Conservation (phyloP, 345 rosid species). For the Cardamine resedifolia region DNA sequence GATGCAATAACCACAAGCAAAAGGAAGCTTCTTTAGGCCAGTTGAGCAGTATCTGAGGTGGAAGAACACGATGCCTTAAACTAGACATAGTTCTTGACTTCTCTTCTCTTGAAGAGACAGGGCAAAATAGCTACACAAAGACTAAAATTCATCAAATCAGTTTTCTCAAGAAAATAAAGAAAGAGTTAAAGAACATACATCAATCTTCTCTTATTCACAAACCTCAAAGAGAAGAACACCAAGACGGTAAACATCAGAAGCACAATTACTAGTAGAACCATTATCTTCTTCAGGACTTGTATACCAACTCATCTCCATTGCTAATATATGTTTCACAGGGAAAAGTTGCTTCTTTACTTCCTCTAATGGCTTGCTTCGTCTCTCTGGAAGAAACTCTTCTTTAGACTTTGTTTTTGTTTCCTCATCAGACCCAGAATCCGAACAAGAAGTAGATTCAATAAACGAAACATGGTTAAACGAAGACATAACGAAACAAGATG, state of each 20-base stretch:
- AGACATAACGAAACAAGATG: slow-evolving; percentile 87
- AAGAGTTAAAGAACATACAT: slow-evolving; percentile 33
- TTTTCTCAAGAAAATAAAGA: slow-evolving; percentile 5
- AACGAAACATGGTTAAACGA: slow-evolving; percentile 81
- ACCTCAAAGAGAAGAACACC: slow-evolving; percentile 99
- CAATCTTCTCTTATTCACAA: slow-evolving; percentile 18
- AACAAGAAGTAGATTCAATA: slow-evolving; percentile 90
- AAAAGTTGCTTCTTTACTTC: slow-evolving; percentile 64
- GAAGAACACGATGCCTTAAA: slow-evolving; percentile 94
- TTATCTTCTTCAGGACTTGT: slow-evolving; percentile 82
- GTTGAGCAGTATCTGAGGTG: slow-evolving; percentile 75
- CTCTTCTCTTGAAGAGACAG: slow-evolving; percentile 63
- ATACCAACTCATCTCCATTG: slow-evolving; percentile 86
- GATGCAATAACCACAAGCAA: slow-evolving; percentile 91
- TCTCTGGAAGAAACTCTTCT: slow-evolving; percentile 45
- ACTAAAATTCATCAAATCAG: slow-evolving; percentile 33
- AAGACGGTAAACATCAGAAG: slow-evolving; percentile 83
- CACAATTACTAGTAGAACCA: slow-evolving; percentile 59
- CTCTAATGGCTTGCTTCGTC: slow-evolving; percentile 40
- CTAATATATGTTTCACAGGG: slow-evolving; percentile 86
- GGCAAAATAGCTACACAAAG: slow-evolving; percentile 62
- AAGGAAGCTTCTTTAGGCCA: slow-evolving; percentile 93
- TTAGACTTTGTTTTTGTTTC: slow-evolving; percentile 43
- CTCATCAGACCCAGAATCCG: slow-evolving; percentile 89
- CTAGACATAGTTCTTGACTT: slow-evolving; percentile 87